Evolutionary conservation across 1,284 basidiomycete genomes (phyloP).

Genomic region (Inonotus obliquus): DNA sequence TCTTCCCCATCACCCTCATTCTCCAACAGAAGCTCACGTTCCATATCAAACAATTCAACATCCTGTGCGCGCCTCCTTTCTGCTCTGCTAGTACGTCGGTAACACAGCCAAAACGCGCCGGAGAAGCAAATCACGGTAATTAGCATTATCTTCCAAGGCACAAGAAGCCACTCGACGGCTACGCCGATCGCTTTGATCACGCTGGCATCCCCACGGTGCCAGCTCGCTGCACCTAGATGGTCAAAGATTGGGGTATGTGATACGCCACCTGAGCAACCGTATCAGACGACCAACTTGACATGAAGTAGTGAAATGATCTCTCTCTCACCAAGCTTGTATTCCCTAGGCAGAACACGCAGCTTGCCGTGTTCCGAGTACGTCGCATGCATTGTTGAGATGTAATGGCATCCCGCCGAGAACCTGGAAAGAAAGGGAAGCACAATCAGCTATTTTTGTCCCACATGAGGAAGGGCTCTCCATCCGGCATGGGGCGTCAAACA

Average conservation of each 20-base stretch:
- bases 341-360: conserved; percentile 2
- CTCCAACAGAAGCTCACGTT: neutral
- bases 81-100: neutral
- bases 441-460: neutral
- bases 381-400: conserved; percentile 11
- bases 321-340: conserved; percentile 3
- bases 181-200: conserved; percentile 1
- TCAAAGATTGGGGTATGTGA: conserved; percentile 3
- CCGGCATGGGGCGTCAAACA: neutral
- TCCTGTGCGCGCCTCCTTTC: neutral
- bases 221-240: conserved; percentile 6
- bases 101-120: neutral
- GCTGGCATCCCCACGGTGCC: conserved; percentile 6
- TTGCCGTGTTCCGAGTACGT: neutral
- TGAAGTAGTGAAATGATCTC: neutral
- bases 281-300: neutral
- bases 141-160: conserved; percentile 7
- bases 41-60: neutral
- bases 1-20: neutral
- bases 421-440: neutral
- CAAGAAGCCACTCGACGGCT: conserved; percentile 3
- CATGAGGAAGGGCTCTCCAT: neutral
- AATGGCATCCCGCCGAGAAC: conserved; percentile 10
- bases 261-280: neutral
- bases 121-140: neutral